phyloP scores from a whole-genome alignment of 257 asterid genomes.

The Solanum rostratum region DNA sequence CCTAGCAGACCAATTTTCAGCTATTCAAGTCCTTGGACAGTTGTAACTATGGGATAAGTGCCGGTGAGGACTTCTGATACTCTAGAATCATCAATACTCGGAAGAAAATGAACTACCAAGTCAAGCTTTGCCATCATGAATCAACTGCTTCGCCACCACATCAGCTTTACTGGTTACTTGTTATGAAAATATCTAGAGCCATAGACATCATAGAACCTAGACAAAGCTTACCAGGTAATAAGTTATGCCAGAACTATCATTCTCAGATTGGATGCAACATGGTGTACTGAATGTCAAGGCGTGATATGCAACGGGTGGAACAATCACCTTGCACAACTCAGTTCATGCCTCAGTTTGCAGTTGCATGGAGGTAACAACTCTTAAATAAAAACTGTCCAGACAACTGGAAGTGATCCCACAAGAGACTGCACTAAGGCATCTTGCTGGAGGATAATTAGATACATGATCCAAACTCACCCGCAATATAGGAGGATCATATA shows the following conservation, averaged over 20 bases:
- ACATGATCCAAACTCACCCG: neutral
- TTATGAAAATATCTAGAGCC: neutral
- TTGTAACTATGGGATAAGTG: neutral
- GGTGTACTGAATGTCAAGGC: neutral
- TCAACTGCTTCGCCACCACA: neutral
- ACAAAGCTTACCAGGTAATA: neutral
- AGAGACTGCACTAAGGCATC: neutral
- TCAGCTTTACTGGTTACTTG: neutral
- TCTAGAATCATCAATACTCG: neutral
- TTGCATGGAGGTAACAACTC: neutral
- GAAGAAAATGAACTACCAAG: neutral
- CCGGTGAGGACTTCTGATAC: neutral
- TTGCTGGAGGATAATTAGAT: neutral
- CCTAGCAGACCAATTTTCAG: neutral
- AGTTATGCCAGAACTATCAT: neutral
- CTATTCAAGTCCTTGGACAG: neutral
- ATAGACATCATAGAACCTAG: neutral
- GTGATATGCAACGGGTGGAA: neutral
- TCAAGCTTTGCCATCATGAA: neutral
- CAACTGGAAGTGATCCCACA: neutral
- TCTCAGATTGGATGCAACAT: neutral
- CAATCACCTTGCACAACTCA: neutral
- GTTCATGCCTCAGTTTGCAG: neutral
- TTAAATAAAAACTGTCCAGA: neutral
- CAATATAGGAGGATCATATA: neutral